phyloP scores from a whole-genome alignment of 2,329 filamentous ascomycete species.

The Neurospora sp. region DNA sequence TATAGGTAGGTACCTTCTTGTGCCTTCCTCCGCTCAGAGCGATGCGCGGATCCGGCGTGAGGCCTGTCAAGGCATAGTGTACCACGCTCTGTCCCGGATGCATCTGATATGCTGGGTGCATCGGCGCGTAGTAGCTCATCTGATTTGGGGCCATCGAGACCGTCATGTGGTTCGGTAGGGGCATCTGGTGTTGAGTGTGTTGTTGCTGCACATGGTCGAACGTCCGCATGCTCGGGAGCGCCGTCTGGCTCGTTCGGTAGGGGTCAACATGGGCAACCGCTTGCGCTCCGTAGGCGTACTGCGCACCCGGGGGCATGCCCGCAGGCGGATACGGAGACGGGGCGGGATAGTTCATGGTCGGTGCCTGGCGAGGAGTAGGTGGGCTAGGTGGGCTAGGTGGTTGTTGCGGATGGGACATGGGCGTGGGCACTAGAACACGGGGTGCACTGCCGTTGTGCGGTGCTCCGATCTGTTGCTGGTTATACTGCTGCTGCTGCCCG shows the following conservation, averaged over 20 bases:
- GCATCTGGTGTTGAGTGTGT: constrained; percentile 15
- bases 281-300: constrained; percentile 14
- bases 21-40: constrained; percentile 38
- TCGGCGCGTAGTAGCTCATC: constrained; percentile 34
- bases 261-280: constrained; percentile 21
- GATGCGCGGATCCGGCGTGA: constrained; percentile 33
- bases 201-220: constrained; percentile 27
- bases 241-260: constrained; percentile 28
- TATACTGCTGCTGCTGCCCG: background rate
- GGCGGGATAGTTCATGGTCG: constrained; percentile 14
- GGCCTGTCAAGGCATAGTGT: constrained; percentile 34
- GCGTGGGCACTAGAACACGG: constrained; percentile 2
- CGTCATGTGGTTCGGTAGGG: constrained; percentile 26
- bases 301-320: constrained; percentile 13
- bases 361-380: constrained; percentile 11
- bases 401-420: constrained; percentile 19
- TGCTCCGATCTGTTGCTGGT: background rate
- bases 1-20: constrained; percentile 45
- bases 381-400: constrained; percentile 14
- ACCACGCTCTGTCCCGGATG: constrained; percentile 30
- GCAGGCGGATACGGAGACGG: constrained; percentile 15
- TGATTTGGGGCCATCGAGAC: constrained; percentile 27
- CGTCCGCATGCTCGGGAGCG: constrained; percentile 34
- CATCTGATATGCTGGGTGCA: constrained; percentile 34
- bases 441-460: background rate